These are phyloP conservation scores for Davidsoniella eucalypti DNA, from an alignment of 2,329 filamentous ascomycete genomes.

Conservation along the genomic window DNA sequence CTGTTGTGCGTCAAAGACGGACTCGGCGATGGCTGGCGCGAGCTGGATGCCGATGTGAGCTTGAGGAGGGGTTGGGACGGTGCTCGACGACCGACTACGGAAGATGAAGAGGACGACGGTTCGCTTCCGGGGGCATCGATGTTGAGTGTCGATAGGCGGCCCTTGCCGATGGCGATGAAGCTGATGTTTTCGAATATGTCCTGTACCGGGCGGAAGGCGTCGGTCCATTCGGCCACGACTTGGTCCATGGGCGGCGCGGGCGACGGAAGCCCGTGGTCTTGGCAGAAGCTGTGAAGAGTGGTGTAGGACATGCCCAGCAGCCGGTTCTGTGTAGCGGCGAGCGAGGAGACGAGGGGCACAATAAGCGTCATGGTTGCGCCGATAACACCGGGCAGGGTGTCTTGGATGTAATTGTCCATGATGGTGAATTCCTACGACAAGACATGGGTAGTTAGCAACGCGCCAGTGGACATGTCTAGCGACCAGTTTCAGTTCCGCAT, in stretches of 20 bases:
- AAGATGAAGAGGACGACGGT: slow-evolving; percentile 8
- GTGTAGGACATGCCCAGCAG: slow-evolving; percentile 68
- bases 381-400: slow-evolving; percentile 55
- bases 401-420: slow-evolving; percentile 57
- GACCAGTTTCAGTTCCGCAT: neutral
- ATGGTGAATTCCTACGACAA: slow-evolving; percentile 47
- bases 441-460: neutral
- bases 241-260: slow-evolving; percentile 57
- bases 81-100: too few relatives aligned
- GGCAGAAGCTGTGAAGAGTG: slow-evolving; percentile 54
- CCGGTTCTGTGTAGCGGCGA: slow-evolving; percentile 62
- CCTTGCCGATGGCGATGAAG: slow-evolving; percentile 50
- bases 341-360: slow-evolving; percentile 50
- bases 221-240: slow-evolving; percentile 50
- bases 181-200: slow-evolving; percentile 49
- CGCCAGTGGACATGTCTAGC: neutral
- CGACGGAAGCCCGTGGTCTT: slow-evolving; percentile 50
- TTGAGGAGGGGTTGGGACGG: neutral
- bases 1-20: neutral
- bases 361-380: slow-evolving; percentile 56
- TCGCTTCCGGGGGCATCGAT: slow-evolving; percentile 1
- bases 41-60: neutral
- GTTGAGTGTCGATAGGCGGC: slow-evolving; percentile 26
- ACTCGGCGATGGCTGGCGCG: slow-evolving; percentile 4
- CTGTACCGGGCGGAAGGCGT: slow-evolving; percentile 44